These are phyloP conservation scores for Agrostemma githago DNA, from an alignment of 148 eudicot genomes.

Conservation along the genomic window DNA sequence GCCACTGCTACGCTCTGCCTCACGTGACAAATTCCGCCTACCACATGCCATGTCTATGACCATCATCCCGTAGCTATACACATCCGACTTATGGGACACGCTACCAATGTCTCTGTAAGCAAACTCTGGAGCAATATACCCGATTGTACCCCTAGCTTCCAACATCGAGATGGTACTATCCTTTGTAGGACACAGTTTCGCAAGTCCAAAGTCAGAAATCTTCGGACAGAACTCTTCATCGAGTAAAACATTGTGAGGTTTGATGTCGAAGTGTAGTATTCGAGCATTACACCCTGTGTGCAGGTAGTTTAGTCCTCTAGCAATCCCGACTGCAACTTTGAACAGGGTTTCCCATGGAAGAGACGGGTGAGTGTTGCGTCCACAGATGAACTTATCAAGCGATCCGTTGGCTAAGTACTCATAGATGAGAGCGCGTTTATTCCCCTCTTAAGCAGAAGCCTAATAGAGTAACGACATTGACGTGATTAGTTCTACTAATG, in stretches of 20 bases:
- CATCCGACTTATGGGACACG: slow-evolving; percentile 21
- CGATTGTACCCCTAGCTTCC: slow-evolving; percentile 29
- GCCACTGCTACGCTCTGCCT: neutral
- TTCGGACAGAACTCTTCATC: slow-evolving; percentile 25
- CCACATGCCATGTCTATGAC: slow-evolving; percentile 16
- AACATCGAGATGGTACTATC: slow-evolving; percentile 18
- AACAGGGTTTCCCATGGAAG: neutral
- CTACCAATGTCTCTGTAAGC: slow-evolving; percentile 11
- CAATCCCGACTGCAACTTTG: slow-evolving; percentile 24
- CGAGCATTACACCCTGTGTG: slow-evolving; percentile 33
- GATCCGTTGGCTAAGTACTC: slow-evolving; percentile 65
- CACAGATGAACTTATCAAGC: slow-evolving; percentile 15
- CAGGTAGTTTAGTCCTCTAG: slow-evolving; percentile 27
- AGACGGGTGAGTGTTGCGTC: neutral
- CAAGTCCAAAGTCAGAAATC: slow-evolving; percentile 35
- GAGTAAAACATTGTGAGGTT: slow-evolving; percentile 31
- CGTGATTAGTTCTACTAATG: slow-evolving; percentile 58
- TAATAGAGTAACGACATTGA: slow-evolving; percentile 48
- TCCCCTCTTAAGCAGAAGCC: slow-evolving; percentile 54
- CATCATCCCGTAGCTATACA: slow-evolving; percentile 26
- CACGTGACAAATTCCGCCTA: neutral
- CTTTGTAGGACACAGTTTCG: slow-evolving; percentile 22
- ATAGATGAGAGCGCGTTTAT: slow-evolving; percentile 57
- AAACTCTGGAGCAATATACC: slow-evolving; percentile 29
- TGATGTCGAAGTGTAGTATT: slow-evolving; percentile 33